phyloP scores from a whole-genome alignment of 805 yeast genomes.

The Hanseniaspora jakobsenii region DNA sequence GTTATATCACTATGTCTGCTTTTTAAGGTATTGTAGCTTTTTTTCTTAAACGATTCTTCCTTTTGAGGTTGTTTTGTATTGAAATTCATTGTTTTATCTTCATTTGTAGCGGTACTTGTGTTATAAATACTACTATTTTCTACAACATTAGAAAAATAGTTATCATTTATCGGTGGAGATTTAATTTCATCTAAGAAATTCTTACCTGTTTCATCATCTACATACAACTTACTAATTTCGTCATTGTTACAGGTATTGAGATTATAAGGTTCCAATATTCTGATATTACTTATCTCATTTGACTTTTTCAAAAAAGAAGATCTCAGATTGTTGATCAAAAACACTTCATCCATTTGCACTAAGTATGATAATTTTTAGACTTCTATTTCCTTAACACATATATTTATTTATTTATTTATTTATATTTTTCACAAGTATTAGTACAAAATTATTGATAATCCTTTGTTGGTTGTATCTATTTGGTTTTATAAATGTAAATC shows the following conservation, averaged over 20 bases:
- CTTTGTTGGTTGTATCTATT: too few species aligned
- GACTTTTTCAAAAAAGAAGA: constrained; percentile 15
- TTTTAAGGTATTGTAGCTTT: background rate
- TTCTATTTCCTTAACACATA: too few species aligned
- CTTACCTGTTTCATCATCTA: constrained; percentile 5
- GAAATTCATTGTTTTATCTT: too few species aligned
- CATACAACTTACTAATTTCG: constrained; percentile 1
- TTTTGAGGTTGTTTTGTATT: too few species aligned
- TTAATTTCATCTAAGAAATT: constrained; percentile 7
- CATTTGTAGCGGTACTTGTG: too few species aligned
- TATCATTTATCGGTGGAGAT: constrained; percentile 14
- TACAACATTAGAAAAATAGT: constrained; percentile 9
- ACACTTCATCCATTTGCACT: constrained; percentile 12
- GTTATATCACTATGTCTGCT: background rate
- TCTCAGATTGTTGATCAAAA: constrained; percentile 12
- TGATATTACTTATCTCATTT: constrained; percentile 6
- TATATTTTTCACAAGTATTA: too few species aligned
- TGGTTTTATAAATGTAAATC: too few species aligned
- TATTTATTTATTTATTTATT: too few species aligned
- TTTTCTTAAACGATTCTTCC: too few species aligned
- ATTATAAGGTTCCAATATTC: constrained; percentile 10
- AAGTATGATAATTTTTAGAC: background rate
- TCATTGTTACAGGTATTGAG: background rate
- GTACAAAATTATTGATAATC: too few species aligned
- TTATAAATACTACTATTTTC: too few species aligned